These are phyloP conservation scores for Mikania micrantha DNA, from an alignment of 129 eudicot species.

Conservation along the genomic window DNA sequence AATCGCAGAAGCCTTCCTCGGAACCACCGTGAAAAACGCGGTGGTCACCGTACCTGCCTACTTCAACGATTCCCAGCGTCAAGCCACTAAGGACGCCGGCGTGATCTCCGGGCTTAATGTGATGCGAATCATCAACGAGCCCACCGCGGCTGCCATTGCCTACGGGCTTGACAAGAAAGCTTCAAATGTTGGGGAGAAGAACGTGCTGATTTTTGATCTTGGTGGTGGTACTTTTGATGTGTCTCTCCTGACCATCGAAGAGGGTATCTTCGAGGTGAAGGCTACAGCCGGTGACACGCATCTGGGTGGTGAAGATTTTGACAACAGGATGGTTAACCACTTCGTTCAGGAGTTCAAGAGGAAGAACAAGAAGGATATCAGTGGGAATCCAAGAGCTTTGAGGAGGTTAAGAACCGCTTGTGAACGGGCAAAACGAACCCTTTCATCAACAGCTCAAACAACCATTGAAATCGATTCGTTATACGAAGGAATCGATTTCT, in stretches of 20 bases:
- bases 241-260: constrained; percentile 76
- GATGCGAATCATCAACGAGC: constrained; percentile 73
- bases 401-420: constrained; percentile 75
- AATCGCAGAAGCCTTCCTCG: constrained; percentile 71
- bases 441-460: constrained; percentile 81
- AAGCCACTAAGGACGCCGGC: constrained; percentile 85
- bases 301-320: constrained; percentile 83
- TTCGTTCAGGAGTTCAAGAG: constrained; percentile 84
- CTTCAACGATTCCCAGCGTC: too few species aligned
- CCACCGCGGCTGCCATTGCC: constrained; percentile 83
- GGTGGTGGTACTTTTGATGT: constrained; percentile 94
- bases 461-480: constrained; percentile 76
- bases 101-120: constrained; percentile 77
- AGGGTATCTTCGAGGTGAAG: constrained; percentile 84
- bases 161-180: constrained; percentile 78
- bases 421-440: constrained; percentile 78
- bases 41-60: constrained; percentile 79
- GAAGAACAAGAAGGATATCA: constrained; percentile 74
- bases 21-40: constrained; percentile 61
- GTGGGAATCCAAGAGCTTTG: constrained; percentile 69
- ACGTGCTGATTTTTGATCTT: constrained; percentile 65
- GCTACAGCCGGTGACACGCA: constrained; percentile 89
- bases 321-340: constrained; percentile 86
- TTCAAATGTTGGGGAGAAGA: constrained; percentile 74
- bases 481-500: constrained; percentile 73